Percentiles rank a stretch among this genome's conserved stretches.
phyloP scores from a whole-genome alignment of 225 moss, liverwort and hornwort species.

The Rhytidiadelphus loreus region DNA sequence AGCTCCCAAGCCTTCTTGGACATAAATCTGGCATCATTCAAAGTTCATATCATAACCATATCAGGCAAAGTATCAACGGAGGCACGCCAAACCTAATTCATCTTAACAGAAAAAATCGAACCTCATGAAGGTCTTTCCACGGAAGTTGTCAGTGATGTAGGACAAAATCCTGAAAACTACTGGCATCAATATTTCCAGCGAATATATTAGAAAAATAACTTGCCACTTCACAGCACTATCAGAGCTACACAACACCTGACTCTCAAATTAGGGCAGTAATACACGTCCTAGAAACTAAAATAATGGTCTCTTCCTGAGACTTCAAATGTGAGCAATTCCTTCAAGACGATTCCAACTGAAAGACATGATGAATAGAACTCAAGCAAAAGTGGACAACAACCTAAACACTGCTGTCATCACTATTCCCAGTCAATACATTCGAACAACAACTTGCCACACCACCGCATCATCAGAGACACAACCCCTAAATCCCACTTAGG shows the following conservation, averaged over 20 bases:
- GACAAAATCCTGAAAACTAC: neutral
- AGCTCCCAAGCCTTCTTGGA: slow-evolving; percentile 84
- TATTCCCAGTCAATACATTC: neutral
- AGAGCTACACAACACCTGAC: neutral
- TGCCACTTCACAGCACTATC: neutral
- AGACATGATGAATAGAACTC: neutral
- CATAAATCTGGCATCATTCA: slow-evolving; percentile 59
- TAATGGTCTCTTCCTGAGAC: neutral
- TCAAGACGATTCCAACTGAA: neutral
- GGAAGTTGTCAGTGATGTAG: neutral
- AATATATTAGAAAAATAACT: neutral
- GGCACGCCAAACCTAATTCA: neutral
- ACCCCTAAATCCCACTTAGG: neutral
- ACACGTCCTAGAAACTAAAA: neutral
- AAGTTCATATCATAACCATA: neutral
- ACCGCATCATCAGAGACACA: neutral
- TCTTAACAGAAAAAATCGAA: neutral
- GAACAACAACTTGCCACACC: neutral
- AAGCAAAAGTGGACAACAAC: neutral
- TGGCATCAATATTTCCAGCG: neutral
- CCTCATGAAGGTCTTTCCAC: neutral
- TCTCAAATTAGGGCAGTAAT: neutral
- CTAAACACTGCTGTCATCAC: neutral
- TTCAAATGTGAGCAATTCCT: neutral
- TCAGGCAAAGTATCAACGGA: neutral